Conservation (phyloP, 352 stramenopile genomes). For the Blastocystis sp. region DNA sequence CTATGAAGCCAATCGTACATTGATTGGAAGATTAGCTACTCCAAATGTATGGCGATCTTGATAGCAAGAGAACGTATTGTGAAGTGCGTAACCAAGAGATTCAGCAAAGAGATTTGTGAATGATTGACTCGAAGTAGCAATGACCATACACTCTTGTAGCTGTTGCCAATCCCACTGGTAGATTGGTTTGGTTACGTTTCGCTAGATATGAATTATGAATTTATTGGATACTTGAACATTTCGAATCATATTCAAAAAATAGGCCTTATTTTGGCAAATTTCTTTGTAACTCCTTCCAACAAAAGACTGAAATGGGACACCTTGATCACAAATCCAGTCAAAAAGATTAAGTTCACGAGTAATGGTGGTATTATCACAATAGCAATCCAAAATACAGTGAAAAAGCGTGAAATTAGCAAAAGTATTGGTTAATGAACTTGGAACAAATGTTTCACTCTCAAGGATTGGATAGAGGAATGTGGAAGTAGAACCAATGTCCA, state of each 20-base stretch:
- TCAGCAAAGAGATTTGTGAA: neutral
- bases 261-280: neutral
- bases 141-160: constrained; percentile 30
- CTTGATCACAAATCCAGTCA: constrained; percentile 28
- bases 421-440: neutral
- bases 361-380: neutral
- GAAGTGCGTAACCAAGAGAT: neutral
- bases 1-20: neutral
- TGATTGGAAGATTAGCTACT: neutral
- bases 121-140: neutral
- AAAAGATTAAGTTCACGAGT: neutral
- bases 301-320: constrained; percentile 44
- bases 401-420: constrained; percentile 36
- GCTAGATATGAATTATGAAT: neutral
- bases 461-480: constrained; percentile 44
- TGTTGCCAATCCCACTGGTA: constrained; percentile 9
- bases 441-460: constrained; percentile 34
- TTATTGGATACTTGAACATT: neutral
- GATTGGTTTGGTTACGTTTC: neutral
- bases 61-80: neutral
- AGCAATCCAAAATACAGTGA: constrained; percentile 38
- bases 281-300: neutral
- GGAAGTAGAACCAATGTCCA: constrained; percentile 7
- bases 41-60: neutral
- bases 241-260: neutral